Evolutionary conservation across 305 asterid genomes (phyloP), one percentile per base, ranked within the genome.

Genomic region (Fraxinus sp.): DNA sequence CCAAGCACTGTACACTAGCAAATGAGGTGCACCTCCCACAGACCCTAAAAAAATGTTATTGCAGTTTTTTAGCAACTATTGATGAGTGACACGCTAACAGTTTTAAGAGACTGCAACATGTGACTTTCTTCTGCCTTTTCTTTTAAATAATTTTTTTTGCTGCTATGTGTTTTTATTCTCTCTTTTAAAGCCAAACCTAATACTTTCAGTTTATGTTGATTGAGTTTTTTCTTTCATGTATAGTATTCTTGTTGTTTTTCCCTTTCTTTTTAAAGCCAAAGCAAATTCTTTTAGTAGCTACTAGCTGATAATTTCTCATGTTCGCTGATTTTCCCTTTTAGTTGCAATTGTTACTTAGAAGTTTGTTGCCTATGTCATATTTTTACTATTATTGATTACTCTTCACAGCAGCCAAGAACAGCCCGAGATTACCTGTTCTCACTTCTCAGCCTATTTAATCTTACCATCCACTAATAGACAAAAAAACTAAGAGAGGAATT

Each of bases 401-500:
- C 36, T 32, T 13, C 22, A 3, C 37, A 32, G 41, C 76, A 28
- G 18, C 46, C 41, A 30, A 66, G 44, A 71, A 32, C 32, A 71
- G 46, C 4, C 33, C 2, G 36, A 71, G 10, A 71, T 30, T 30
- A 14, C 36, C n/a, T 33, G 13, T 71, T 32, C 76, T 26, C 24
- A 33, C 41, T 71, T 14, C 44, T 30, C 76, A 32, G 41, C 6
- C 41, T 71, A 33, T 16, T 71, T 71, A 71, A 33, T 71, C 11
- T n/a, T 6, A 66, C 36, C 74, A 24, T 9, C 33, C 36, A 66
- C 13, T 66, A 24, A 66, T 66, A 71, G 11, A n/a, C 24, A 5
- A 32, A 0, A 71, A 33, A 14, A 35, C 39, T 30, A 82, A 66
- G 18, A 26, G 33, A 44, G 80, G 70, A 79, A 75, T 49, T 84